phyloP scores from a whole-genome alignment of 148 eudicot species.

The Chenopodium album region DNA sequence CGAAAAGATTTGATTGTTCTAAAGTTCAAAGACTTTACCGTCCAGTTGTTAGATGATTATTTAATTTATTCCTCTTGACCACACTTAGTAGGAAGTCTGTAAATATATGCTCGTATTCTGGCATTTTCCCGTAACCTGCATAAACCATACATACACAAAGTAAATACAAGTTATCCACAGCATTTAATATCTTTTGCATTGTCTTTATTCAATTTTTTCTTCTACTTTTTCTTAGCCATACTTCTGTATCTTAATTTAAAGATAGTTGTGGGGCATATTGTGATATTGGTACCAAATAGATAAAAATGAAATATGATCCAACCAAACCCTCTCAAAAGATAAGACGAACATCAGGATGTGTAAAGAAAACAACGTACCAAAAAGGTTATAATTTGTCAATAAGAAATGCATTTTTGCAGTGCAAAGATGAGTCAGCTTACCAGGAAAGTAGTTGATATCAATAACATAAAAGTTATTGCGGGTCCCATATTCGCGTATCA shows the following conservation, averaged over 20 bases:
- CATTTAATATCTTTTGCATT: not conserved
- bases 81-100: conserved; percentile 80
- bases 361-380: not conserved
- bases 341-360: not conserved
- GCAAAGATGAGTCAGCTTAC: conserved; percentile 36
- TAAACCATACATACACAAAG: not conserved
- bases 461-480: conserved; percentile 69
- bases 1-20: not conserved
- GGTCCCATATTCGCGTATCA: conserved; percentile 83
- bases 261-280: not conserved
- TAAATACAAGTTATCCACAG: not conserved
- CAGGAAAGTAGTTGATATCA: conserved; percentile 95
- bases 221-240: not conserved
- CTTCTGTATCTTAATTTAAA: not conserved
- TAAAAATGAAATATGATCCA: not conserved
- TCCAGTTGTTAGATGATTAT: conserved; percentile 21
- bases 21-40: conserved; percentile 9
- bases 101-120: conserved; percentile 86
- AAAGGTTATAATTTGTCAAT: not conserved
- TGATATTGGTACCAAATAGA: not conserved
- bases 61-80: conserved; percentile 42
- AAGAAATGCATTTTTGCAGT: not conserved
- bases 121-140: conserved; percentile 94
- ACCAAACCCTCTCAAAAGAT: not conserved
- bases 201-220: not conserved